These are phyloP conservation scores for Lagerstroemia speciosa DNA, from an alignment of 345 rosid species.

Conservation along the genomic window DNA sequence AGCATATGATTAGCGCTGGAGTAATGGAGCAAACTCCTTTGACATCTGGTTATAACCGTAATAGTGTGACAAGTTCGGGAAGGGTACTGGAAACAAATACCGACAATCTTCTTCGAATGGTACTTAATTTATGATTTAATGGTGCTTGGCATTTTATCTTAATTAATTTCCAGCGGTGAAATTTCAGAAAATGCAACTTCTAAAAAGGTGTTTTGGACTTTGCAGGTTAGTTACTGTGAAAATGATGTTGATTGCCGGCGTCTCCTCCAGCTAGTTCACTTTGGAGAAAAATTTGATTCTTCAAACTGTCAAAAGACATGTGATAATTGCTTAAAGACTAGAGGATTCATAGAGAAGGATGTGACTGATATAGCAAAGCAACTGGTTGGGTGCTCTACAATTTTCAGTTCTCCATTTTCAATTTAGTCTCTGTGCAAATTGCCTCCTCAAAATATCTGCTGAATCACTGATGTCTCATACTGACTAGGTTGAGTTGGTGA, in stretches of 20 bases:
- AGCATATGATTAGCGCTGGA: slow-evolving; percentile 94
- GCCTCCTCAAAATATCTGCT: not conserved
- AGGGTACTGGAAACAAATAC: slow-evolving; percentile 80
- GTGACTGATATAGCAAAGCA: slow-evolving; percentile 75
- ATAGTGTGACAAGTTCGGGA: slow-evolving; percentile 43
- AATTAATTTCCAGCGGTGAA: not conserved
- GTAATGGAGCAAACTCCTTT: slow-evolving; percentile 69
- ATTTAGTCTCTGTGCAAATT: not conserved
- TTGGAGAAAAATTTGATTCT: slow-evolving; percentile 81
- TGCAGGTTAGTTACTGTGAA: slow-evolving; percentile 92
- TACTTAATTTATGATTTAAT: slow-evolving; percentile 15
- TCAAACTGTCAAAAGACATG: slow-evolving; percentile 71
- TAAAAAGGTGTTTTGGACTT: slow-evolving; percentile 11
- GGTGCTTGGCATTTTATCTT: not conserved
- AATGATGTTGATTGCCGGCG: slow-evolving; percentile 96
- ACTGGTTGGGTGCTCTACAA: slow-evolving; percentile 43
- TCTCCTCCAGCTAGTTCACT: slow-evolving; percentile 75
- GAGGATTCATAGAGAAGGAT: slow-evolving; percentile 65
- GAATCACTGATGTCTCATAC: slow-evolving; percentile 6
- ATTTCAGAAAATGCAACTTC: not conserved
- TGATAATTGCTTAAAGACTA: slow-evolving; percentile 73
- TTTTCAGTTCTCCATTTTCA: not conserved
- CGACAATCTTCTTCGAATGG: slow-evolving; percentile 91
- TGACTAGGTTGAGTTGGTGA: slow-evolving; percentile 82
- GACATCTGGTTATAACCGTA: slow-evolving; percentile 51